Evolutionary conservation across 2,329 filamentous ascomycete species (phyloP).

Genomic region (Colletotrichum sp.): DNA sequence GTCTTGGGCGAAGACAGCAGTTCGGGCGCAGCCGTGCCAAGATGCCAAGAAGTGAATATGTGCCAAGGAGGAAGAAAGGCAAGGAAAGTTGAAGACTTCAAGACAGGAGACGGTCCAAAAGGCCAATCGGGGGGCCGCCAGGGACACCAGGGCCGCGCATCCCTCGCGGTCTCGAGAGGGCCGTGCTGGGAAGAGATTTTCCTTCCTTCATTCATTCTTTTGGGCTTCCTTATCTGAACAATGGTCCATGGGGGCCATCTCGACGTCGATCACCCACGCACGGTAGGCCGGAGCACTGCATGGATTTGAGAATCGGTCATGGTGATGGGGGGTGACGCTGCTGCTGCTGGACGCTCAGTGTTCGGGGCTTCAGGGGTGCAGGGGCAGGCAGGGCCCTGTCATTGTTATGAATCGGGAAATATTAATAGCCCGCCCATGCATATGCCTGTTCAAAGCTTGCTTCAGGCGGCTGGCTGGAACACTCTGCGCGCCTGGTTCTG

Average conservation of each 20-base stretch:
- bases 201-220: slow-evolving; percentile 1
- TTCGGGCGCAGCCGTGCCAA: slow-evolving; percentile 17
- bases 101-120: neutral
- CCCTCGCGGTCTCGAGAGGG: neutral
- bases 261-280: slow-evolving; percentile 13
- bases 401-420: neutral
- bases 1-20: neutral
- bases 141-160: slow-evolving; percentile 1
- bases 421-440: slow-evolving; percentile 17
- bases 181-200: neutral
- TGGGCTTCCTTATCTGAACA: slow-evolving; percentile 14
- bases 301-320: neutral
- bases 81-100: neutral
- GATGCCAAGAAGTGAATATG: neutral
- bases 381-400: neutral
- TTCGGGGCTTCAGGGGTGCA: neutral
- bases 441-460: neutral
- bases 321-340: neutral
- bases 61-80: neutral
- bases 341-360: neutral
- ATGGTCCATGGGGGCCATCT: slow-evolving; percentile 12
- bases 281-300: neutral
- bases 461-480: neutral
- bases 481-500: neutral
- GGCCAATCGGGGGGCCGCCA: slow-evolving; percentile 15